Conservation (phyloP, 2,329 filamentous ascomycete genomes). For the Trichoderma guizhouense region DNA sequence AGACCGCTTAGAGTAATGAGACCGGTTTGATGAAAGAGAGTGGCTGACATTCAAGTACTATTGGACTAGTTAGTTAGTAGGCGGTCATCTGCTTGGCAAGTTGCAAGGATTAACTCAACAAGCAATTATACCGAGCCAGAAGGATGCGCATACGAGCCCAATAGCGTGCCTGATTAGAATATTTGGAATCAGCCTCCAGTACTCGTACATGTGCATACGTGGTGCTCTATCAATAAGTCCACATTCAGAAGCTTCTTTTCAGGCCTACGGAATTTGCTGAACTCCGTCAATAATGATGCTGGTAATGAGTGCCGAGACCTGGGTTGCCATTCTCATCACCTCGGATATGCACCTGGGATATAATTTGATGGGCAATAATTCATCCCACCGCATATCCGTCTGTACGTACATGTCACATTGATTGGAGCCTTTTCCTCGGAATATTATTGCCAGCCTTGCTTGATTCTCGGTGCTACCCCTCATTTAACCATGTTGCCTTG, state of each 20-base stretch:
- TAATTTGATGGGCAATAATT: not conserved
- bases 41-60: not conserved
- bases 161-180: not conserved
- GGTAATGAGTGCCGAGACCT: not conserved
- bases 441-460: not conserved
- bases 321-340: not conserved
- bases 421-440: not conserved
- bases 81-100: not conserved
- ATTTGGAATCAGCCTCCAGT: not conserved
- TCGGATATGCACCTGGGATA: not conserved
- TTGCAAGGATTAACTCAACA: not conserved
- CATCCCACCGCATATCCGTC: not conserved
- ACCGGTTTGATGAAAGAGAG: not conserved
- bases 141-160: not conserved
- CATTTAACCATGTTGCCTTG: not conserved
- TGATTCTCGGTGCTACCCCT: not conserved
- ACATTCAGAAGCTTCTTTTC: not conserved
- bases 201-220: not conserved
- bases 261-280: not conserved
- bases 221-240: not conserved
- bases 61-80: not conserved
- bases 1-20: not conserved
- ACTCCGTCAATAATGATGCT: too few relatives aligned
- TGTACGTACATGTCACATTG: not conserved
- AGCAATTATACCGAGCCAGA: not conserved